A percentile compares a stretch with the other conserved stretches of the same genome.
Conservation (phyloP, 2,329 filamentous ascomycete species). For the Sporothrix phasma region DNA sequence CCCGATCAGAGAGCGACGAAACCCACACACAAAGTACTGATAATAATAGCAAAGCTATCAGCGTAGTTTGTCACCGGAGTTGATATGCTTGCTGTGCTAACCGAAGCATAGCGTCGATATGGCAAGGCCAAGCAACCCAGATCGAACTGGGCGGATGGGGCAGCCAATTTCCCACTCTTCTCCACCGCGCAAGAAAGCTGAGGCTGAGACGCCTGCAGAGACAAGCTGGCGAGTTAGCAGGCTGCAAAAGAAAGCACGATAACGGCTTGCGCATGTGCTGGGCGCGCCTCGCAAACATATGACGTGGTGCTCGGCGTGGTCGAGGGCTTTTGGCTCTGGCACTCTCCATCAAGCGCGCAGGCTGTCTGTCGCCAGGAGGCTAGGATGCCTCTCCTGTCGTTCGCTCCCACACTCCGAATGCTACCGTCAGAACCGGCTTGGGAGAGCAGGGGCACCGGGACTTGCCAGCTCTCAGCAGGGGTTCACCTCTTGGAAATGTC, state of each 20-base stretch:
- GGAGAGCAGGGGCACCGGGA: background rate
- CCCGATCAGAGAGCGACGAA: background rate
- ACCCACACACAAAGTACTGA: background rate
- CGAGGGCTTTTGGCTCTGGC: background rate
- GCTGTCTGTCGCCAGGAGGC: no score
- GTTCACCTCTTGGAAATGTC: slow-evolving; percentile 6
- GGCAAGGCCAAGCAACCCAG: slow-evolving; percentile 1
- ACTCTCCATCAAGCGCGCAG: no score
- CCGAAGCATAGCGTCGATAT: slow-evolving; percentile 1
- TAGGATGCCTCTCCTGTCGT: background rate
- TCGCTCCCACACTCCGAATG: background rate
- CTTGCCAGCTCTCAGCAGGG: background rate
- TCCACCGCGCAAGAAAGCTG: slow-evolving; percentile 7
- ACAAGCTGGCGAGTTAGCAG: slow-evolving; percentile 1
- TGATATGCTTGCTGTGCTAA: background rate
- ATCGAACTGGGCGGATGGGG: slow-evolving; percentile 12
- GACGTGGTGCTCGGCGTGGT: background rate
- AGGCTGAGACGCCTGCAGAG: slow-evolving; percentile 12
- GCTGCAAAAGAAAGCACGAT: background rate
- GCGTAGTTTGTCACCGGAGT: background rate
- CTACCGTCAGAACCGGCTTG: background rate
- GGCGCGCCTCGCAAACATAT: background rate
- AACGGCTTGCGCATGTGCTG: background rate
- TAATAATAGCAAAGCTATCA: background rate
- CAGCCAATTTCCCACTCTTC: slow-evolving; percentile 17